phyloP scores from a whole-genome alignment of 2,329 filamentous ascomycete genomes.

The Cytospora leucostoma region DNA sequence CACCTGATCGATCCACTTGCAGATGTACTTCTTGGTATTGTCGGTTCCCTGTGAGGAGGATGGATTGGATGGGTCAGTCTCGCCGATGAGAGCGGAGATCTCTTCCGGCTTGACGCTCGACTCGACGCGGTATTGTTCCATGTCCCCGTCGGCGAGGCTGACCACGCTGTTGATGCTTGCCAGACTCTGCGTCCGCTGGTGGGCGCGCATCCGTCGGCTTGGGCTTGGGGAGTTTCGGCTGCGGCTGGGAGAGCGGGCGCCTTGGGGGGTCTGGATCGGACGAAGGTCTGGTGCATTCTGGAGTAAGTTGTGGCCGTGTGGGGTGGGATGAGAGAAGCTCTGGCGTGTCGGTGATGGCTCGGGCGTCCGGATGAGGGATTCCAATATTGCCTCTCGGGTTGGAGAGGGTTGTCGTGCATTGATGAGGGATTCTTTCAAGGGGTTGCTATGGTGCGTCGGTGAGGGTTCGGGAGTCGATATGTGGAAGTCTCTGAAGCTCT shows the following conservation, averaged over 20 bases:
- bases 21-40: conserved; percentile 26
- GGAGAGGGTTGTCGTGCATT: conserved; percentile 25
- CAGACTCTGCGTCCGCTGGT: conserved; percentile 26
- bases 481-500: conserved; percentile 23
- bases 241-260: conserved; percentile 18
- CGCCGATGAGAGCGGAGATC: conserved; percentile 27
- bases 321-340: conserved; percentile 26
- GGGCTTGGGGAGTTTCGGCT: conserved; percentile 26
- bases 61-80: conserved; percentile 13
- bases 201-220: conserved; percentile 25
- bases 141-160: conserved; percentile 27
- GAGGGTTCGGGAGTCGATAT: conserved; percentile 24
- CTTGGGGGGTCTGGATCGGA: conserved; percentile 19
- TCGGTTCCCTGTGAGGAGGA: conserved; percentile 6
- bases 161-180: conserved; percentile 27
- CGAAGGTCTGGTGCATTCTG: conserved; percentile 25
- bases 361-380: conserved; percentile 22
- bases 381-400: conserved; percentile 18
- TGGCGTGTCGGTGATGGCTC: conserved; percentile 25
- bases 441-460: conserved; percentile 24
- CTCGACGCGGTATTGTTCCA: conserved; percentile 28
- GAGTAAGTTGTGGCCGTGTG: conserved; percentile 15
- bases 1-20: conserved; percentile 23
- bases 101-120: conserved; percentile 27
- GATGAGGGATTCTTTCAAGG: conserved; percentile 24